Conservation (phyloP, 2,329 filamentous ascomycete species). For the Beauveria rudraprayagi region DNA sequence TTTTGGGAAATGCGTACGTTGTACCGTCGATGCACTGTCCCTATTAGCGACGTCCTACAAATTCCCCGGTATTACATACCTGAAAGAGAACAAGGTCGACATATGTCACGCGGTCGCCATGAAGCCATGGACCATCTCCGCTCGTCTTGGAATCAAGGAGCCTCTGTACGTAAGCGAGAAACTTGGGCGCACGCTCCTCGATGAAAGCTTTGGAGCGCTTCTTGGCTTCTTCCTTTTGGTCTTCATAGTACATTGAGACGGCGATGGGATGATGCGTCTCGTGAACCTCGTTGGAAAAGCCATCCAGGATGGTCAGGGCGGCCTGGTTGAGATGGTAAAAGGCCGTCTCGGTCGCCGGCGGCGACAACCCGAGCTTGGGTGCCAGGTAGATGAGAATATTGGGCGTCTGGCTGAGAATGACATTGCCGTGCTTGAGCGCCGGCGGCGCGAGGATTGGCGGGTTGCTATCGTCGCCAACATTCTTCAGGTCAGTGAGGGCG, state of each 20-base stretch:
- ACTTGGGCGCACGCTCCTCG: slow-evolving; percentile 60
- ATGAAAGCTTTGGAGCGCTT: slow-evolving; percentile 50
- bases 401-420: slow-evolving; percentile 60
- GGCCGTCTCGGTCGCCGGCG: slow-evolving; percentile 33
- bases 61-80: slow-evolving; percentile 28
- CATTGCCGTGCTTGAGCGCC: slow-evolving; percentile 51
- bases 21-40: slow-evolving; percentile 46
- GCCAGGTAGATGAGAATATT: slow-evolving; percentile 68
- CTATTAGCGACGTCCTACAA: neutral
- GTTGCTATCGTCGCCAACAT: slow-evolving; percentile 46
- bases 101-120: slow-evolving; percentile 57
- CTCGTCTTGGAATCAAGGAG: slow-evolving; percentile 49
- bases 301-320: slow-evolving; percentile 62
- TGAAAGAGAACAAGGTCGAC: slow-evolving; percentile 70
- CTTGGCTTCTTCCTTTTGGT: slow-evolving; percentile 62
- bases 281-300: slow-evolving; percentile 62
- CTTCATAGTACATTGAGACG: slow-evolving; percentile 56
- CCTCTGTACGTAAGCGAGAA: slow-evolving; percentile 61
- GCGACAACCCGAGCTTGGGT: slow-evolving; percentile 47
- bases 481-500: slow-evolving; percentile 34
- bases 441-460: slow-evolving; percentile 61
- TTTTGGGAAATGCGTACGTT: slow-evolving; percentile 62
- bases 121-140: slow-evolving; percentile 55
- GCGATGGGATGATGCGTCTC: slow-evolving; percentile 69
- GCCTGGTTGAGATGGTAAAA: slow-evolving; percentile 55